These are phyloP conservation scores for Coniosporium tulheliwenetii DNA, from an alignment of 2,329 filamentous ascomycete genomes.

Conservation along the genomic window DNA sequence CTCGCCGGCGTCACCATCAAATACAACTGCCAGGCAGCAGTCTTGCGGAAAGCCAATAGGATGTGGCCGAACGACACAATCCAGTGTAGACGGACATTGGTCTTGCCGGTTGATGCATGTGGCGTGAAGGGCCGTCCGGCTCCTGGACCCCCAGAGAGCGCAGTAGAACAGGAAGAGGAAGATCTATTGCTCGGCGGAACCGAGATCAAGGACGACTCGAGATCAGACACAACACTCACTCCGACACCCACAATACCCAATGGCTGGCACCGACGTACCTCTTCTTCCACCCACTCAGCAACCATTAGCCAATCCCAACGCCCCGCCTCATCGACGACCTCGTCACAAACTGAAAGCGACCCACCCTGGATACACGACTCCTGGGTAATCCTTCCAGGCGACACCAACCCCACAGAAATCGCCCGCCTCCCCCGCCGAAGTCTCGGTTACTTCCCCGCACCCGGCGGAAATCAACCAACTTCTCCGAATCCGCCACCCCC, in stretches of 20 bases:
- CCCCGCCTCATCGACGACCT: constrained; percentile 16
- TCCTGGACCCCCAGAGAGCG: constrained; percentile 15
- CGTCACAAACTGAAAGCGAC: constrained; percentile 37
- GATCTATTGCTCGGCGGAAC: constrained; percentile 13
- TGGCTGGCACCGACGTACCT: constrained; percentile 6
- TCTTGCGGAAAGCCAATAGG: constrained; percentile 75
- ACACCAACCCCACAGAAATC: constrained; percentile 62
- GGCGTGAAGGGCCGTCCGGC: constrained; percentile 58
- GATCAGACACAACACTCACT: constrained; percentile 4
- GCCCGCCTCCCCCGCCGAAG: constrained; percentile 65
- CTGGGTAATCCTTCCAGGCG: constrained; percentile 70
- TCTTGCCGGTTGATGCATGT: constrained; percentile 81
- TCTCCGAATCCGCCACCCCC: constrained; percentile 47
- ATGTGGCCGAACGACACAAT: constrained; percentile 91
- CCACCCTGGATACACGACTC: constrained; percentile 72
- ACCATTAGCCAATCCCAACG: constrained; percentile 16
- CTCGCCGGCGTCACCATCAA: constrained; percentile 81
- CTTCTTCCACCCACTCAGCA: constrained; percentile 6
- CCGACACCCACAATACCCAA: constrained; percentile 5
- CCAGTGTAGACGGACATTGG: constrained; percentile 64
- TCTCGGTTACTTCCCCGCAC: constrained; percentile 81
- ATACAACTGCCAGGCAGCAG: constrained; percentile 73
- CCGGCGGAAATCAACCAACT: constrained; percentile 66
- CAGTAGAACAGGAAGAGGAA: constrained; percentile 17
- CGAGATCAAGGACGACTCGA: constrained; percentile 6